Evolutionary conservation across 2,329 filamentous ascomycete species (phyloP).

Genomic region (Xylariaceae sp.): DNA sequence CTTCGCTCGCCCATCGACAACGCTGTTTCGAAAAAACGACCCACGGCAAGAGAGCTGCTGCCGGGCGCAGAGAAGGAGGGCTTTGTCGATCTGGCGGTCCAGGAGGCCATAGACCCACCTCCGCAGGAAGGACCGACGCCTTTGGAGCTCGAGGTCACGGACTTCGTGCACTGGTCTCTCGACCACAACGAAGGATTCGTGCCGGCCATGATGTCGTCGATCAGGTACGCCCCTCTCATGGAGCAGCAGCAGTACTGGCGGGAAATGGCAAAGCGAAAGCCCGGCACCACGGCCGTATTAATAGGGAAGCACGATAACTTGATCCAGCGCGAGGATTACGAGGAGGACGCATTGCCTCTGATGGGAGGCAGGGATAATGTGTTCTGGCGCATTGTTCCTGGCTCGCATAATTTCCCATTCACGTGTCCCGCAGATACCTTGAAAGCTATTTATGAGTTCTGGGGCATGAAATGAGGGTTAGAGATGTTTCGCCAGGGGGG

Average conservation of each 20-base stretch:
- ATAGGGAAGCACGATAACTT: slow-evolving; percentile 48
- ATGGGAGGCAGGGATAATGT: slow-evolving; percentile 46
- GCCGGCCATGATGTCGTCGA: slow-evolving; percentile 53
- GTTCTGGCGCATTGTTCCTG: slow-evolving; percentile 46
- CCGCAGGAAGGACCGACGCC: slow-evolving; percentile 26
- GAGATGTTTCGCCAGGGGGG: background rate
- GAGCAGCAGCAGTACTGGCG: slow-evolving; percentile 48
- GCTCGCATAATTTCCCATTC: slow-evolving; percentile 59
- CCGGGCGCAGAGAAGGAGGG: slow-evolving; percentile 28
- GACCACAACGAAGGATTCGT: slow-evolving; percentile 53
- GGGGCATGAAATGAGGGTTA: slow-evolving; percentile 31
- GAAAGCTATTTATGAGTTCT: slow-evolving; percentile 43
- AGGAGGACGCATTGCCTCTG: slow-evolving; percentile 44
- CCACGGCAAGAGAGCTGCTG: slow-evolving; percentile 13
- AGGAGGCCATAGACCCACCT: slow-evolving; percentile 36
- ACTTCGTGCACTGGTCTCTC: slow-evolving; percentile 55
- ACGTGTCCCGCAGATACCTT: slow-evolving; percentile 44
- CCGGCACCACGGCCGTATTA: slow-evolving; percentile 45
- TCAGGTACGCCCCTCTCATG: slow-evolving; percentile 49
- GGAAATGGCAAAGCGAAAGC: slow-evolving; percentile 38
- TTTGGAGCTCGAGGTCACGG: slow-evolving; percentile 43
- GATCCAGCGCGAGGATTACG: slow-evolving; percentile 46
- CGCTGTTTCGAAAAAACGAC: slow-evolving; percentile 28
- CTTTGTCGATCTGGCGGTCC: slow-evolving; percentile 37
- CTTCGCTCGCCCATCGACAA: slow-evolving; percentile 47